Evolutionary conservation across 257 asterid species (phyloP), one percentile per base, ranked within the genome.

Genomic region (Ocimum tenuiflorum): DNA sequence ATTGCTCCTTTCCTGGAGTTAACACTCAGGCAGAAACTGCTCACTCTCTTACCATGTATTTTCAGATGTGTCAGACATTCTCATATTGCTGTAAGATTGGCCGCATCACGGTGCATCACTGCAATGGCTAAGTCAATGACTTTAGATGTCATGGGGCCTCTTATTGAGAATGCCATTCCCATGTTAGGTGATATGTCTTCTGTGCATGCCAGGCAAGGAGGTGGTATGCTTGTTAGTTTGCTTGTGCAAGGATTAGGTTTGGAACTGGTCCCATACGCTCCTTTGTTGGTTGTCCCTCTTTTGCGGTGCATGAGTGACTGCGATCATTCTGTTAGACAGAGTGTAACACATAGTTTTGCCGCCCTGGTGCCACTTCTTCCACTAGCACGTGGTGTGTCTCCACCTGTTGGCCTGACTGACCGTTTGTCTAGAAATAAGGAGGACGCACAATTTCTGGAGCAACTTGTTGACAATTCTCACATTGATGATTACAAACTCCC

Each of bases 171-270:
- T 76, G 96, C 83, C 60, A 83, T 94, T 60, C 97, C 97, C 31
- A 86, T 94, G 99, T 73, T 94, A 72, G 91, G 99, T 65, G 97
- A 94, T 57, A 73, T 81, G 88, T 53, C 87, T 54, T 94, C 95
- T 55, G 88, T 91, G 65, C 95, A 85, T 80, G 88, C 96, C 59
- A 90, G 97, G 79, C 97, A 94, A 82, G 99, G 99, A 63, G 96
- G 96, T 73, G 97, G 97, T 70, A 94, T 94, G 97, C 97, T 94
- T 74, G 96, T 94, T 67, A 94, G 95, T 78, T 83, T 90, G 83
- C 95, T 94, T 70, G 99, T 90, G 52, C 99, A 82, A 55, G 99
- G 99, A 61, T 75, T 90, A 79, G 99, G 99, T 63, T 79, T 94
- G 75, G 96, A 94, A 72, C 85, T 94, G 75, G 97, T 94, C 48